Conservation (phyloP, 331 rosid species). For the Dryas integrifolia region DNA sequence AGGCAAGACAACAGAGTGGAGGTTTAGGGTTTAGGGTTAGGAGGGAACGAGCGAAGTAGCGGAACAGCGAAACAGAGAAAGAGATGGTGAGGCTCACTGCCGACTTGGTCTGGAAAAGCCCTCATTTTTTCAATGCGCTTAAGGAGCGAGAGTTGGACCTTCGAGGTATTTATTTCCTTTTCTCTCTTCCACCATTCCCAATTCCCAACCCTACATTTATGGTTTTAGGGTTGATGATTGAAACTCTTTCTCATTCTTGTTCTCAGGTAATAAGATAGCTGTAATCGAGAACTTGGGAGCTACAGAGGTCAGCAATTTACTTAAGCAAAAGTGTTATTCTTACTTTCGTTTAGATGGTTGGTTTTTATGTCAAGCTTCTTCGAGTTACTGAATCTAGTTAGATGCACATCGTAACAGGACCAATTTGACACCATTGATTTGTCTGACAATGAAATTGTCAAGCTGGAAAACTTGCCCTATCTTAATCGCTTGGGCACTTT, state of each 20-base stretch:
- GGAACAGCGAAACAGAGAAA: not conserved
- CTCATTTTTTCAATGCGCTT: conserved; percentile 84
- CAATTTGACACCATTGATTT: conserved; percentile 91
- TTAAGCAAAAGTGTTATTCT: not conserved
- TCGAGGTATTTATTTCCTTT: conserved; percentile 50
- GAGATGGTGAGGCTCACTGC: conserved; percentile 84
- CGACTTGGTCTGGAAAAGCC: conserved; percentile 89
- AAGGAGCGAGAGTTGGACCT: conserved; percentile 91
- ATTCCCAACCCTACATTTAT: not conserved
- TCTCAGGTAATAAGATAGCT: conserved; percentile 75
- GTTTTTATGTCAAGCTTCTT: conserved; percentile 6
- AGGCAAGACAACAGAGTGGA: not conserved
- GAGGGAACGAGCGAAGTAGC: not conserved
- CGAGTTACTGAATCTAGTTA: conserved; percentile 8
- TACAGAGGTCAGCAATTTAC: conserved; percentile 57
- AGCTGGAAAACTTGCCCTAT: conserved; percentile 78
- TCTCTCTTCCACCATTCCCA: not conserved
- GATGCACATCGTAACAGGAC: conserved; percentile 44
- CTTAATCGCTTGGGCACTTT: conserved; percentile 88
- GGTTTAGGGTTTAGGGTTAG: conserved; percentile 11
- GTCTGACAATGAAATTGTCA: conserved; percentile 92
- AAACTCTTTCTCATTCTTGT: not conserved
- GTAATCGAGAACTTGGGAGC: conserved; percentile 94
- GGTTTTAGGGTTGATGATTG: not conserved
- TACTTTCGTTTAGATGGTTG: not conserved